Evolutionary conservation across 2,329 filamentous ascomycete species (phyloP), one percentile per base, ranked within the genome.

Genomic region (Beauveria sp.): DNA sequence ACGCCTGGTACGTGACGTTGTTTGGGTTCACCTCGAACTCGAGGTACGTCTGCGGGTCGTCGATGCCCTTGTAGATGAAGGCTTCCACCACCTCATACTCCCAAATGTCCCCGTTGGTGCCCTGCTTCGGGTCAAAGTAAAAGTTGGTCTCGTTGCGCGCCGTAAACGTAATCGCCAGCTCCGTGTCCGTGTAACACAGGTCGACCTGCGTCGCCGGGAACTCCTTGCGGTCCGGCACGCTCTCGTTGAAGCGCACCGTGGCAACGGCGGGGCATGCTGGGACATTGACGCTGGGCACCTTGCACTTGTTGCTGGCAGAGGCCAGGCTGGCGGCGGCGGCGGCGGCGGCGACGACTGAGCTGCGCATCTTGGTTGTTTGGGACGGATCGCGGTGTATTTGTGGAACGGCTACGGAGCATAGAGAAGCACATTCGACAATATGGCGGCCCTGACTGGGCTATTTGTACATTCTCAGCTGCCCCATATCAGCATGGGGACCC

Each of bases 1-100:
- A 78, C 9, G 78, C 76, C 64, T 81, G 77, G 70, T 78, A 81
- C 24, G 78, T 81, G 58, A 77, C 74, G 63, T 81, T 81, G 71
- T 79, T 78, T 55, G 79, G 79, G 66, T 69, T 79, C 47, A 81
- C 74, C 67, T 81, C 79, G 65, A 79, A 78, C 69, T 81, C 79
- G 62, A 81, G 71, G 66, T 81, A 81, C 1, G 74, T 78, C 69
- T 76, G 71, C 0, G 79, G 79, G 67, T 80, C 77, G 45, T 73
- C 71, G 63, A 70, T 75, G 58, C 79, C 79, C 40, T 69, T 73
- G 66, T 76, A 72, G 64, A 81, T 74, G 66, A 81, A 81, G 12
- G 74, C 74, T 65, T 81, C 79, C 75, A 81, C 78, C 42, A 81
- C 79, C 64, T 81, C 77, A 66, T 81, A 81, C 58, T 74, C 65